Percentiles rank a stretch among this genome's conserved stretches.
phyloP scores from a whole-genome alignment of 2,329 filamentous ascomycete species.

The Pyricularia sp. region DNA sequence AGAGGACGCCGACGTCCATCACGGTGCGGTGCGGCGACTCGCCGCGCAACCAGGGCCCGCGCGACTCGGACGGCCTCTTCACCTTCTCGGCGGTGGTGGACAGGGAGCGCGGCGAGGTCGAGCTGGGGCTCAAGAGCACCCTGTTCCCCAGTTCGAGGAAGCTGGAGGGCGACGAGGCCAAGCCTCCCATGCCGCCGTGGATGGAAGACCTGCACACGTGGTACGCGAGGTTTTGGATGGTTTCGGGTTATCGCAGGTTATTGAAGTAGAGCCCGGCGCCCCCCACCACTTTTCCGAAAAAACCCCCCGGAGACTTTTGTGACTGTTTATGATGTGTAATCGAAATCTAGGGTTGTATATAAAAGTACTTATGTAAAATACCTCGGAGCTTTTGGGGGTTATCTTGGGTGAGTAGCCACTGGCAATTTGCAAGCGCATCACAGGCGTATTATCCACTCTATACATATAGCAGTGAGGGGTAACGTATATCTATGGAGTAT shows the following conservation, averaged over 20 bases:
- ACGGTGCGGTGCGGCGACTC: slow-evolving; percentile 58
- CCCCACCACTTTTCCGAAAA: background rate
- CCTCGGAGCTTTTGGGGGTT: background rate
- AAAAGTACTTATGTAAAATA: background rate
- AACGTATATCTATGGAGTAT: background rate
- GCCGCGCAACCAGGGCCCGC: slow-evolving; percentile 44
- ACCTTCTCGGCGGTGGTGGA: slow-evolving; percentile 54
- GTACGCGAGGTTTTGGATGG: slow-evolving; percentile 30
- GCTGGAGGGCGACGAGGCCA: slow-evolving; percentile 21
- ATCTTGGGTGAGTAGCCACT: background rate
- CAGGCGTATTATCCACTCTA: background rate
- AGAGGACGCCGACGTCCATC: slow-evolving; percentile 50
- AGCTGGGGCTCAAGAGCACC: slow-evolving; percentile 56
- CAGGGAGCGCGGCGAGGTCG: slow-evolving; percentile 46
- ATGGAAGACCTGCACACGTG: slow-evolving; percentile 25
- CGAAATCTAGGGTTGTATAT: background rate
- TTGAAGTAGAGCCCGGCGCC: slow-evolving; percentile 9
- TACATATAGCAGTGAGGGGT: background rate
- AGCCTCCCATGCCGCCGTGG: slow-evolving; percentile 22
- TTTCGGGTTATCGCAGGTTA: slow-evolving; percentile 27
- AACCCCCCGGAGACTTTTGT: background rate
- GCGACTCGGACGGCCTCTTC: slow-evolving; percentile 57
- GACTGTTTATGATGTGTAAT: background rate
- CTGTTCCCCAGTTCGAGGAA: slow-evolving; percentile 39
- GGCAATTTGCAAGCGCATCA: background rate